phyloP scores from a whole-genome alignment of 176 grass and related monocot genomes.

The Pontederia crassipes region DNA sequence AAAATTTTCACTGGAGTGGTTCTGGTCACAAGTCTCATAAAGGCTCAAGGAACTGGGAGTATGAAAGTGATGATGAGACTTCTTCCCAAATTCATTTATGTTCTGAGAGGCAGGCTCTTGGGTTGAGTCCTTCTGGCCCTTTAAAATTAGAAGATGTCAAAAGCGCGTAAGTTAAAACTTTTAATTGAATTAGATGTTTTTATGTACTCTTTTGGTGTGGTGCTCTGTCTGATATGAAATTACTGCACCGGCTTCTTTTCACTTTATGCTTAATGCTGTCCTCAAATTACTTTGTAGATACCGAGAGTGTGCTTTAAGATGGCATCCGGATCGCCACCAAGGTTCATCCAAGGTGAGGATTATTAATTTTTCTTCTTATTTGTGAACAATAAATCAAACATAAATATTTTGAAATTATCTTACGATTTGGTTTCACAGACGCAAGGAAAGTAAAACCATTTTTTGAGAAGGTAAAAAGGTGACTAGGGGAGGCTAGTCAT shows the following conservation, averaged over 20 bases:
- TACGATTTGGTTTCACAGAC: too few species aligned
- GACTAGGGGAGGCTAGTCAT: too few species aligned
- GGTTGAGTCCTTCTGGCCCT: constrained; percentile 57
- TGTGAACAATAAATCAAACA: constrained; percentile 5
- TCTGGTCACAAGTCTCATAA: constrained; percentile 24
- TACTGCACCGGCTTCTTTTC: neutral
- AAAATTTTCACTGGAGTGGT: constrained; percentile 30
- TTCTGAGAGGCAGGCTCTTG: constrained; percentile 60
- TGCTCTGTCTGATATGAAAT: neutral
- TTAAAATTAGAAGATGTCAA: constrained; percentile 94
- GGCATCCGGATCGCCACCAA: constrained; percentile 92
- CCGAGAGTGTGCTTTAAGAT: constrained; percentile 72
- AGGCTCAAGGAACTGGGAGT: constrained; percentile 48
- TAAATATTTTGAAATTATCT: neutral
- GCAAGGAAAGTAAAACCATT: too few species aligned
- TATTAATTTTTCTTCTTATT: neutral
- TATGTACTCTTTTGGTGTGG: neutral
- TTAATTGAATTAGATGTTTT: neutral
- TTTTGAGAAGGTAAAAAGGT: too few species aligned
- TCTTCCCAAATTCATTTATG: constrained; percentile 24
- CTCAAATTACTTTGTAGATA: constrained; percentile 42
- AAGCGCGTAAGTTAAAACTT: constrained; percentile 59
- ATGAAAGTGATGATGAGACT: constrained; percentile 49
- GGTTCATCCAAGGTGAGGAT: constrained; percentile 62
- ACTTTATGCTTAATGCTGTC: constrained; percentile 10